phyloP scores from a whole-genome alignment of 2,329 filamentous ascomycete species.

The Microdochium bolleyi region DNA sequence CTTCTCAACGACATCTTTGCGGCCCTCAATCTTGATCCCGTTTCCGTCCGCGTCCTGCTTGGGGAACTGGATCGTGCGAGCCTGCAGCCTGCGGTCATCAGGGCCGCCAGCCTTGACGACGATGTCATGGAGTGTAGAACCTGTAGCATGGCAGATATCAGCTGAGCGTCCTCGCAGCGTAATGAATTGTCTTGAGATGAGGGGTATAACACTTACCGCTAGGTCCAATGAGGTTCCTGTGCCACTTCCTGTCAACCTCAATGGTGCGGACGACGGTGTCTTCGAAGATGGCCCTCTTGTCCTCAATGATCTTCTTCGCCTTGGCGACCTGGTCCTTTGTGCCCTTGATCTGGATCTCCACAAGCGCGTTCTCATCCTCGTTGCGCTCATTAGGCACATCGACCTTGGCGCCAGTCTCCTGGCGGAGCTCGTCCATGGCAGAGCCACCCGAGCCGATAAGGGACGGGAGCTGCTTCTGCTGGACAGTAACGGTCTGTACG shows the following conservation, averaged over 20 bases:
- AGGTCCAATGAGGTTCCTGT: constrained; percentile 80
- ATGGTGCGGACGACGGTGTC: constrained; percentile 79
- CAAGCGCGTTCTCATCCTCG: constrained; percentile 56
- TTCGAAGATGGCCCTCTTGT: constrained; percentile 81
- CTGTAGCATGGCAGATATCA: constrained; percentile 40
- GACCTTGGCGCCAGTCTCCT: constrained; percentile 78
- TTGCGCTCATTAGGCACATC: constrained; percentile 82
- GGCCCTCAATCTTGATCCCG: constrained; percentile 82
- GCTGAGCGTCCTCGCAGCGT: constrained; percentile 9
- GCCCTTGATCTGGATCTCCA: constrained; percentile 87
- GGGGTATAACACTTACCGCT: constrained; percentile 56
- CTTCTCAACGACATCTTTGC: constrained; percentile 76
- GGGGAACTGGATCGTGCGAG: constrained; percentile 90
- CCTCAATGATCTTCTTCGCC: constrained; percentile 82
- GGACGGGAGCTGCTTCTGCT: constrained; percentile 87
- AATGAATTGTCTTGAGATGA: background rate
- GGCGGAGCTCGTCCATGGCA: constrained; percentile 83
- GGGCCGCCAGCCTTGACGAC: constrained; percentile 84
- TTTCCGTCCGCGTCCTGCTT: constrained; percentile 77
- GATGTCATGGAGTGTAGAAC: constrained; percentile 77
- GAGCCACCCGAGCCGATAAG: constrained; percentile 86
- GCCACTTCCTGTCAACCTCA: constrained; percentile 90
- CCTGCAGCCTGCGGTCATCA: constrained; percentile 73
- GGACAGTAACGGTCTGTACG: constrained; percentile 71
- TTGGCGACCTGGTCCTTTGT: constrained; percentile 86